Percentiles rank a stretch among this genome's conserved stretches.
These are phyloP conservation scores for Diaporthe caulivora DNA, from an alignment of 2,329 filamentous ascomycete genomes.

Conservation along the genomic window DNA sequence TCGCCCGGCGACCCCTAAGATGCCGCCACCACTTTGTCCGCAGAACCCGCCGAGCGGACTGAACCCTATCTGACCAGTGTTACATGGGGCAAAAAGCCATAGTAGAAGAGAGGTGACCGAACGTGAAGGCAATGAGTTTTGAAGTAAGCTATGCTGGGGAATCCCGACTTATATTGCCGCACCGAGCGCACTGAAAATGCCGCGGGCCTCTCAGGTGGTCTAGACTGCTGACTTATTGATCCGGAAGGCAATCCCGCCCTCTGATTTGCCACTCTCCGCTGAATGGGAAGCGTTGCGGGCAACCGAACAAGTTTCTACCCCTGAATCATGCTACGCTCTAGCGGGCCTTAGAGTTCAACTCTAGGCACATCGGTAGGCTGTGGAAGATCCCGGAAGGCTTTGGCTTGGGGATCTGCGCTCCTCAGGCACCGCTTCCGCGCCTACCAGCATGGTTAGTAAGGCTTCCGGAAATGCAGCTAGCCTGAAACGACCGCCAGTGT, in stretches of 20 bases:
- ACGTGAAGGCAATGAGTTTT: not conserved
- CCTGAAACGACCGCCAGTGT: conserved; percentile 12
- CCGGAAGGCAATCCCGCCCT: too few species aligned
- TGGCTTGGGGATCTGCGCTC: not conserved
- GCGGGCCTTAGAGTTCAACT: not conserved
- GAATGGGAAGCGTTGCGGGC: not conserved
- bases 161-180: conserved; percentile 5
- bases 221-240: not conserved
- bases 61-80: not conserved
- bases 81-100: not conserved
- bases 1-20: not conserved
- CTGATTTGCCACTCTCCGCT: not conserved
- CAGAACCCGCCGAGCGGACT: not conserved
- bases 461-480: conserved; percentile 8
- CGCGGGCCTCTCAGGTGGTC: not conserved
- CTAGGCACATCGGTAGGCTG: conserved; percentile 10
- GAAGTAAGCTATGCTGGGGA: not conserved
- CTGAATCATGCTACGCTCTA: conserved; percentile 16
- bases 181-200: conserved; percentile 8
- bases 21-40: not conserved
- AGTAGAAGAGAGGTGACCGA: not conserved
- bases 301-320: conserved; percentile 3
- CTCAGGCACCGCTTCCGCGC: conserved; percentile 6
- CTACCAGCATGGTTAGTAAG: conserved; percentile 15
- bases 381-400: not conserved